Base-by-base conservation (phyloP, 2,329 filamentous ascomycete species). In the Cadophora malorum region DNA sequence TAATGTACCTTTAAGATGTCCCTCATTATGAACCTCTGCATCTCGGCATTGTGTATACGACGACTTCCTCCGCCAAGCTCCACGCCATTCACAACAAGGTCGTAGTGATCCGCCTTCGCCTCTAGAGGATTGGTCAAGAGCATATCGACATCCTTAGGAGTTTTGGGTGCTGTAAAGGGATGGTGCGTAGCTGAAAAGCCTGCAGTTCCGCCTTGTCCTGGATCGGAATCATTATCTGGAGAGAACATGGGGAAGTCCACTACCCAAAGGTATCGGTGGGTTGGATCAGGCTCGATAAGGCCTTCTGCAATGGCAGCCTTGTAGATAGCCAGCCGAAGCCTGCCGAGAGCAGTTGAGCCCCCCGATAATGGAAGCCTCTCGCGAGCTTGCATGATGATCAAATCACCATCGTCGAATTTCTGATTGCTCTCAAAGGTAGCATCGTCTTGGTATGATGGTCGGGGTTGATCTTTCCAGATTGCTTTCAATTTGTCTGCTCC, bases 161-260 rank as follows among this genome's bases (percentile, higher is more conserved):
- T 88, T 45, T 92, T 88, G 0, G 96, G 96, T 0, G 96, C 92
- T 0, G 96, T 99, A 80, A 99, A 99, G 0, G 96, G 96, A 78
- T 99, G 96, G 76, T 99, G 96, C 0, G 94, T 97, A 0, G 95
- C 90, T 10, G 90, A 88, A 74, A 98, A 89, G 4, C 94, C 94
- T 0, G 94, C 88, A 28, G 83, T 79, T 21, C 94, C 94, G 64
- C 92, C 93, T 80, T 98, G 94, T 5, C 75, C 82, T 14, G 85
- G 83, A 63, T 85, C 81, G 9, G 80, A 80, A 62, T 86, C 88
- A 63, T 85, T 86, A 10, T 81, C 81, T 0, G 90, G 92, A 0
- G 93, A 94, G 81, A 99, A 99, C 74, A 99, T 88, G 14, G 96
- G 96, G 77, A 99, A 99, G 68, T 95, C 89, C 0, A 86, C 91